Base-by-base conservation (phyloP, 2,329 filamentous ascomycete species). In the Arthrobotrys pseudoclavata region DNA sequence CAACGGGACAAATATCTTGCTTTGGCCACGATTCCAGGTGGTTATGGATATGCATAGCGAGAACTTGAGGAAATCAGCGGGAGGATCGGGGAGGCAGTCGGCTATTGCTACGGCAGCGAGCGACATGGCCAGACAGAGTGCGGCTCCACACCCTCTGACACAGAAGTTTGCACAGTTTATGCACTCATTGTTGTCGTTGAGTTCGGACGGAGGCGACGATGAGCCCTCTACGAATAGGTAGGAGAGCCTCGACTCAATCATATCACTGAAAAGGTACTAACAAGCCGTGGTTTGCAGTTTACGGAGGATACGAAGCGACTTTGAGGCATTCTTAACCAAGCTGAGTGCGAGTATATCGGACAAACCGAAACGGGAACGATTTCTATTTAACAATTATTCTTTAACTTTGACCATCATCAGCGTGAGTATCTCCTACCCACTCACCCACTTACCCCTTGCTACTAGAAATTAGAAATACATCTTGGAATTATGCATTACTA, bases 331-430 rank as follows among this genome's bases (percentile, higher is more conserved):
- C 80, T 84, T 99, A 77, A 88, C 89, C 4, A 93, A 92, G 82
- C 86, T 94, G 75, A 92, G 92, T 82, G 91, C 93, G 80, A 86
- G 86, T 0, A 92, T 94, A 20, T 85, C 87, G 0, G 95, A 97
- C 82, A 87, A 89, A 79, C 89, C 93, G 82, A 96, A 96, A 85
- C 87, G 91, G 80, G 91, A 95, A 80, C 87, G 96, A 52, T 98
- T 98, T 82, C 84, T 99, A 81, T 96, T 92, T 83, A 99, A 98
- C 83, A 99, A 99, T 83, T 98, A 97, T 84, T 96, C 93, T 67
- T 86, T 99, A 79, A 89, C 99, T n/a, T 86, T 93, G 81, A 97
- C 96, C 10, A 97, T 99, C 79, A 92, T 99, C 79, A 89, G 91
- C 82, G 91, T 86, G 83, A 55, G 85, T 82, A 53, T 6, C 24